Percentiles rank a stretch among this genome's conserved stretches.
Conservation (phyloP, 352 stramenopile genomes). For the Peronospora belbahrii region DNA sequence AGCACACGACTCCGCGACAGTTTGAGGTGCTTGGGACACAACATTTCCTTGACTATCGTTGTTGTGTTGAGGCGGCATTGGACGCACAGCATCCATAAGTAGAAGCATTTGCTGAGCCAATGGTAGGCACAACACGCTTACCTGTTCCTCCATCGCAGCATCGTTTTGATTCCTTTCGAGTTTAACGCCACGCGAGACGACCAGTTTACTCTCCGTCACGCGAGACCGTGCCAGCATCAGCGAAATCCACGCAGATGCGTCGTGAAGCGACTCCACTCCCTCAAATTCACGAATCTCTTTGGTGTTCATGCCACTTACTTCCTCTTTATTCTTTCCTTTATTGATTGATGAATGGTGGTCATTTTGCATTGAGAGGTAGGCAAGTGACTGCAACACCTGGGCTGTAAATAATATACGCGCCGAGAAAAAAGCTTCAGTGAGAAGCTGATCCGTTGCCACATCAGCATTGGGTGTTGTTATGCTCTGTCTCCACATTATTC, state of each 20-base stretch:
- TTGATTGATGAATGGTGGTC: constrained; percentile 1
- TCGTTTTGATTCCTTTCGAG: constrained; percentile 18
- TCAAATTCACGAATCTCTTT: constrained; percentile 36
- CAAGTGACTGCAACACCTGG: constrained; percentile 50
- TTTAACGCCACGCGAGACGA: neutral
- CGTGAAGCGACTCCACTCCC: constrained; percentile 47
- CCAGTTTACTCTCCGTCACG: constrained; percentile 17
- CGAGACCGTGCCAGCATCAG: constrained; percentile 42
- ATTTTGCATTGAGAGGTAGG: constrained; percentile 23
- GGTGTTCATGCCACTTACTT: neutral
- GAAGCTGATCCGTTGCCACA: constrained; percentile 31
- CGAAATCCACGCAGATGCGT: constrained; percentile 45
- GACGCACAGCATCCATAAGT: constrained; percentile 47
- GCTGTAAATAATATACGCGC: constrained; percentile 49
- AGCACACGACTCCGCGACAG: constrained; percentile 31
- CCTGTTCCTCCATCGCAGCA: constrained; percentile 29
- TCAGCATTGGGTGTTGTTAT: constrained; percentile 21
- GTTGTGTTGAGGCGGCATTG: constrained; percentile 14
- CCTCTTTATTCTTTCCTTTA: constrained; percentile 2
- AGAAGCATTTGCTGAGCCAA: constrained; percentile 53
- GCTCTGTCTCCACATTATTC: constrained; percentile 38
- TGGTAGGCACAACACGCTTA: constrained; percentile 42
- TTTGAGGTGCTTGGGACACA: constrained; percentile 1
- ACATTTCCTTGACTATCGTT: constrained; percentile 8
- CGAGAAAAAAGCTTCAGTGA: constrained; percentile 51